Evolutionary conservation across 2,329 filamentous ascomycete species (phyloP), one percentile per base, ranked within the genome.

Genomic region (Hawksworthiomyces lignivorus): DNA sequence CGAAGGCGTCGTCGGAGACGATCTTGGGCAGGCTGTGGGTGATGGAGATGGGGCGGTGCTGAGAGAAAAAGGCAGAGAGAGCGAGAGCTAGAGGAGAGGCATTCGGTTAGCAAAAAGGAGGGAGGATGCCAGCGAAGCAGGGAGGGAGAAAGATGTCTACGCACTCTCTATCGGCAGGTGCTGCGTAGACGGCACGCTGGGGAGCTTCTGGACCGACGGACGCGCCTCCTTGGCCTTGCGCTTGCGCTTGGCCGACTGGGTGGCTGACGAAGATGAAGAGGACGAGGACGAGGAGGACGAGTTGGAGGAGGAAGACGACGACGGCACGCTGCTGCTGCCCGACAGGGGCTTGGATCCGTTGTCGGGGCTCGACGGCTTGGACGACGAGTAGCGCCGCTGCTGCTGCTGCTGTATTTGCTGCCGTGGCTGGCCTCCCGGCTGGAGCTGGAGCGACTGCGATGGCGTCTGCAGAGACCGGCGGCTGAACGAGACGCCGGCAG

Each of bases 31-130:
- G 82, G 52, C 83, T 82, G 54, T 82, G 81, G 37, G 82, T 88
- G 51, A 96, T 79, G 42, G 87, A 94, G 56, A 98, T 90, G 34
- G 92, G 92, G 48, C 92, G 82, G 65, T 98, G 87, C 51, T 94
- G 83, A 49, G 89, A 94, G 70, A 97, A 97, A 73, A 98, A 97
- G 37, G 84, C 84, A 7, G 90, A 92, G 34, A 95, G 72, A 49
- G 84, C 82, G 47, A 97, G 75, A 57, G 94, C 92, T 97, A 15
- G 18, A 36, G 36, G 44, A 56, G 39, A 52, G 51, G 24, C 24
- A 26, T 9, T 10, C 28, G 39, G 52, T 57, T 48, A 50, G 49
- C 29, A 41, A 18, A 33, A 30, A 15, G 3, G n/a, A 18, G n/a
- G 15, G n/a, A 20, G 11, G 19, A 35, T 12, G 14, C 5, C 7